Conservation (phyloP, 2,329 filamentous ascomycete genomes). For the Talaromyces pinophilus region DNA sequence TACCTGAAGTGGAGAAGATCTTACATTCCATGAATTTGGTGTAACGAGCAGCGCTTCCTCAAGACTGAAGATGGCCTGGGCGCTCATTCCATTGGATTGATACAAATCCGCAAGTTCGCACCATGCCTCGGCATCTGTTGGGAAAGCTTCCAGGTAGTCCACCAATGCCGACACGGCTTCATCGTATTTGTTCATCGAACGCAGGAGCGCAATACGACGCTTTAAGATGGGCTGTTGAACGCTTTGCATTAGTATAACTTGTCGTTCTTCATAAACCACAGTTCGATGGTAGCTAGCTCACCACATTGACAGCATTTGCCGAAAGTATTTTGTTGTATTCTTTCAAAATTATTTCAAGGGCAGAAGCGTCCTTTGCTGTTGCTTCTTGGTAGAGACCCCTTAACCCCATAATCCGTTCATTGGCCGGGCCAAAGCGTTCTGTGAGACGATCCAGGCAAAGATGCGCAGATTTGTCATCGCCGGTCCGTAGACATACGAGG, state of each 20-base stretch:
- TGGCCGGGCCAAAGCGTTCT: slow-evolving; percentile 75
- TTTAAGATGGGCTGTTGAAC: slow-evolving; percentile 73
- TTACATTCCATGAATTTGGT: slow-evolving; percentile 93
- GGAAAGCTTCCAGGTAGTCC: slow-evolving; percentile 75
- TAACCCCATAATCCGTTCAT: slow-evolving; percentile 84
- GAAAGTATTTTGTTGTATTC: slow-evolving; percentile 76
- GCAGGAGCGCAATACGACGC: slow-evolving; percentile 76
- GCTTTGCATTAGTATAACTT: slow-evolving; percentile 30
- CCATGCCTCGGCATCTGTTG: slow-evolving; percentile 92
- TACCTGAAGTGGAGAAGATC: slow-evolving; percentile 35
- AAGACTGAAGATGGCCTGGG: slow-evolving; percentile 81
- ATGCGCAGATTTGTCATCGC: slow-evolving; percentile 76
- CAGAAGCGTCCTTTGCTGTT: slow-evolving; percentile 64
- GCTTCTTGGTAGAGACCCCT: slow-evolving; percentile 84
- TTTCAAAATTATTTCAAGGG: slow-evolving; percentile 68
- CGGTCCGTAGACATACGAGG: slow-evolving; percentile 77
- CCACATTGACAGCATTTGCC: slow-evolving; percentile 76
- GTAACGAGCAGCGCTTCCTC: slow-evolving; percentile 86
- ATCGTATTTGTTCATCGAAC: slow-evolving; percentile 66
- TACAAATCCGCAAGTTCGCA: slow-evolving; percentile 88
- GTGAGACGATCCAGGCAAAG: slow-evolving; percentile 73
- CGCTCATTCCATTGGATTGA: slow-evolving; percentile 71
- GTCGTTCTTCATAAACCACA: slow-evolving; percentile 8
- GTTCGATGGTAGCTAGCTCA: slow-evolving; percentile 47
- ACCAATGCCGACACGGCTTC: slow-evolving; percentile 77